These are phyloP conservation scores for Pythium insidiosum DNA, from an alignment of 352 stramenopile species.

Conservation along the genomic window DNA sequence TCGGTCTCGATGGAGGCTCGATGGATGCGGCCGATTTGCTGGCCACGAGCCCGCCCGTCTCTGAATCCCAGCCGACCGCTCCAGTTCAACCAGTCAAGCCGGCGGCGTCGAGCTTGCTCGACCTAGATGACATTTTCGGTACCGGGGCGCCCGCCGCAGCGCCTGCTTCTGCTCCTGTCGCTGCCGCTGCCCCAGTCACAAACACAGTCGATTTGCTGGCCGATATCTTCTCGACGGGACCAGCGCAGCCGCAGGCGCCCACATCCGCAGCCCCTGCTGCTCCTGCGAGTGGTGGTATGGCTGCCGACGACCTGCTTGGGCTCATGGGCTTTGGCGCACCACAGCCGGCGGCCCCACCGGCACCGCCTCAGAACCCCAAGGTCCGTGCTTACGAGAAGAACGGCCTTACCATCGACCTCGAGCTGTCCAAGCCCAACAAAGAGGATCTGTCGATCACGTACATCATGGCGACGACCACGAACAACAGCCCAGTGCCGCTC, in stretches of 20 bases:
- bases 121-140: constrained; percentile 96
- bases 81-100: constrained; percentile 5
- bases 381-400: constrained; percentile 95
- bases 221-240: constrained; percentile 88
- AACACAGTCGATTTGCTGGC: constrained; percentile 88
- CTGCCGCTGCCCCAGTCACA: constrained; percentile 12
- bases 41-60: no score
- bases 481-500: constrained; percentile 80
- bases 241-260: constrained; percentile 11
- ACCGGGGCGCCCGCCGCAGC: constrained; percentile 25
- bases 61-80: constrained; percentile 1
- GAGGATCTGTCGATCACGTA: constrained; percentile 89
- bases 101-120: constrained; percentile 73
- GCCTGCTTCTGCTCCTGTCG: constrained; percentile 14
- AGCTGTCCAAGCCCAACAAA: constrained; percentile 90
- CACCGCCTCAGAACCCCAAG: constrained; percentile 26
- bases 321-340: constrained; percentile 69
- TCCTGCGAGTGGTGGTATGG: constrained; percentile 8
- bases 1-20: constrained; percentile 11
- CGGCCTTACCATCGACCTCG: constrained; percentile 89
- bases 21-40: constrained; percentile 78
- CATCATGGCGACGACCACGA: constrained; percentile 91
- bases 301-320: constrained; percentile 39
- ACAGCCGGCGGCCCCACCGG: constrained; percentile 10
- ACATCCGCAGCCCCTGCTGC: constrained; percentile 4